phyloP scores from a whole-genome alignment of 768 basidiomycete species.

The Pleurotus djamor region DNA sequence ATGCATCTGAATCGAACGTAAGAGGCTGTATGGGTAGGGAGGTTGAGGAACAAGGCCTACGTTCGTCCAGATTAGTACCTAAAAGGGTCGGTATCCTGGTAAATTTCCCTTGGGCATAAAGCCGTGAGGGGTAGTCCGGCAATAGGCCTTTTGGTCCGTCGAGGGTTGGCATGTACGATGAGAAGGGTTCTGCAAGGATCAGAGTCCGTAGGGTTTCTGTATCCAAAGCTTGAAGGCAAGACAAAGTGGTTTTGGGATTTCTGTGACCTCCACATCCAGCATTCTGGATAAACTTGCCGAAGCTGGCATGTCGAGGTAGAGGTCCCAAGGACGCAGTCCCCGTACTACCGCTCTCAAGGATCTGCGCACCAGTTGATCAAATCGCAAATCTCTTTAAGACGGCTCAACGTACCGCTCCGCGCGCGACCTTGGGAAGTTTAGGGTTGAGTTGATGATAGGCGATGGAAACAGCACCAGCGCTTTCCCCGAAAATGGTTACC shows the following conservation, averaged over 20 bases:
- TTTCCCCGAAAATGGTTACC: constrained; percentile 46
- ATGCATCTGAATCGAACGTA: not conserved
- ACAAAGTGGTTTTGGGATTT: not conserved
- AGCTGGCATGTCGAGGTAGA: not conserved
- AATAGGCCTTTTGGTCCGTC: constrained; percentile 37
- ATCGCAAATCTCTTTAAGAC: not conserved
- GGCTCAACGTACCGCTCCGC: constrained; percentile 27
- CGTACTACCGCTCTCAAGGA: not conserved
- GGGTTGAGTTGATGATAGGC: constrained; percentile 31
- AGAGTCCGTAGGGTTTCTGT: not conserved
- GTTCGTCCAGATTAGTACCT: constrained; percentile 43
- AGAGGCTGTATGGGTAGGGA: not conserved
- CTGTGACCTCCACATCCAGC: not conserved
- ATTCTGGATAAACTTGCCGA: not conserved
- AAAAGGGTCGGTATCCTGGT: constrained; percentile 39
- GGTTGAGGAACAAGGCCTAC: constrained; percentile 13
- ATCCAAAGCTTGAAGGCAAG: constrained; percentile 18
- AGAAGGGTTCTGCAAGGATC: not conserved
- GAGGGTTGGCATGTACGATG: constrained; percentile 31
- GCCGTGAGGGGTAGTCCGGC: constrained; percentile 32
- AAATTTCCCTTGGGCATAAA: constrained; percentile 28
- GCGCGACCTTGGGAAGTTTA: constrained; percentile 19
- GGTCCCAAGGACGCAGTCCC: not conserved
- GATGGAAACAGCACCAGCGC: constrained; percentile 45
- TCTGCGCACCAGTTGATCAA: not conserved